phyloP scores from a whole-genome alignment of 306 rosid genomes.

The Lathyrus aphaca region DNA sequence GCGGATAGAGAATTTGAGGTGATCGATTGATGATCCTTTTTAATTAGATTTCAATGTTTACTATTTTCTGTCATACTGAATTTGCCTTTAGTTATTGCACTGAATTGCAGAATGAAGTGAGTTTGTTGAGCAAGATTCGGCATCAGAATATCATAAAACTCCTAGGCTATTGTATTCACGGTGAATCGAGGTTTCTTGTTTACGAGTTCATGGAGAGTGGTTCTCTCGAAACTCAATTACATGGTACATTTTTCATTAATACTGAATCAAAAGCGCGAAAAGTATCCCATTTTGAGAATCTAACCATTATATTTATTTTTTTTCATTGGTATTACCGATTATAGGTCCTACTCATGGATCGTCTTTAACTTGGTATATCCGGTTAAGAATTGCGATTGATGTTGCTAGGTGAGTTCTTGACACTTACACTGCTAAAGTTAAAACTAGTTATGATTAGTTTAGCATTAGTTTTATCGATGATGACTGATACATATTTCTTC shows the following conservation, averaged over 20 bases:
- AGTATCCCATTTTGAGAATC: constrained; percentile 10
- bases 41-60: constrained; percentile 17
- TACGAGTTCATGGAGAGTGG: constrained; percentile 81
- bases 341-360: constrained; percentile 74
- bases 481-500: constrained; percentile 27
- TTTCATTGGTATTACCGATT: constrained; percentile 33
- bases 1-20: constrained; percentile 82
- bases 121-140: constrained; percentile 75
- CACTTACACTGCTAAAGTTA: background rate
- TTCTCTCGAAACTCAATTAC: constrained; percentile 74
- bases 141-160: constrained; percentile 84
- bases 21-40: constrained; percentile 31
- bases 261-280: constrained; percentile 21
- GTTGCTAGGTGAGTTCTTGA: constrained; percentile 66
- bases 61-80: constrained; percentile 20
- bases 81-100: constrained; percentile 36
- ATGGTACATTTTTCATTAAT: constrained; percentile 51
- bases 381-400: constrained; percentile 82
- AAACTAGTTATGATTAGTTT: background rate
- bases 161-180: constrained; percentile 74
- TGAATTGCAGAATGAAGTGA: constrained; percentile 81
- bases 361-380: constrained; percentile 74
- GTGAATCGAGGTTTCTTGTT: constrained; percentile 75
- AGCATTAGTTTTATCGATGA: constrained; percentile 13
- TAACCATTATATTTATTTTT: constrained; percentile 3